A percentile compares a stretch with the other conserved stretches of the same genome.
Conservation (phyloP, 106 monocot genomes). For the Cymbidium sinense region DNA sequence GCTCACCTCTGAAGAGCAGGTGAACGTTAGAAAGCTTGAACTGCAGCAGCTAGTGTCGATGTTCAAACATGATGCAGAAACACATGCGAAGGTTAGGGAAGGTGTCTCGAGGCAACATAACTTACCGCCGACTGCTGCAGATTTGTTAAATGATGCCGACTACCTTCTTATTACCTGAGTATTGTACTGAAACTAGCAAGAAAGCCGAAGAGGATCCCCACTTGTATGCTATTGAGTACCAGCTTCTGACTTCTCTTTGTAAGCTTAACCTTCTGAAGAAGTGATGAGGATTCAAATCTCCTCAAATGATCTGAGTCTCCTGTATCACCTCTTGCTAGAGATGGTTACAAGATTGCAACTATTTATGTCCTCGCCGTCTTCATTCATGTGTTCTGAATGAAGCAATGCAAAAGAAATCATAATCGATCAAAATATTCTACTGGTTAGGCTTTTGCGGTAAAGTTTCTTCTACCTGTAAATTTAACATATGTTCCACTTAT, state of each 20-base stretch:
- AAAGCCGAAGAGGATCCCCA: background rate
- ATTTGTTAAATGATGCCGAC: conserved; percentile 30
- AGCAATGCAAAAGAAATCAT: no score
- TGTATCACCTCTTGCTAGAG: no score
- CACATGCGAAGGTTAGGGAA: conserved; percentile 78
- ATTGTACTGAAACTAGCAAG: background rate
- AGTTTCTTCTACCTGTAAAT: no score
- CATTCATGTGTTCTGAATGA: no score
- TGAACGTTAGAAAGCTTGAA: conserved; percentile 66
- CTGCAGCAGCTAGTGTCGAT: conserved; percentile 70
- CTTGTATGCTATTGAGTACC: no score
- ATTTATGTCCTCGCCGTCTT: no score
- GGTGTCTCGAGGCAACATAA: conserved; percentile 19
- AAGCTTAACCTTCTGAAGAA: background rate
- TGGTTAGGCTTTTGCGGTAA: no score
- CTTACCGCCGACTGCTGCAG: conserved; percentile 46
- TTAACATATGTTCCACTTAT: no score
- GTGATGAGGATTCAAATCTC: background rate
- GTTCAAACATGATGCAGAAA: conserved; percentile 90
- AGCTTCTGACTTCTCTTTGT: background rate
- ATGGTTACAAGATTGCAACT: no score
- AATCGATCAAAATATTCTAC: no score
- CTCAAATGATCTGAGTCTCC: no score
- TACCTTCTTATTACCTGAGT: conserved; percentile 66
- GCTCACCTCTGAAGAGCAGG: conserved; percentile 54